These are phyloP conservation scores for Gossypium trilobum DNA, from an alignment of 441 rosid species.

Conservation along the genomic window DNA sequence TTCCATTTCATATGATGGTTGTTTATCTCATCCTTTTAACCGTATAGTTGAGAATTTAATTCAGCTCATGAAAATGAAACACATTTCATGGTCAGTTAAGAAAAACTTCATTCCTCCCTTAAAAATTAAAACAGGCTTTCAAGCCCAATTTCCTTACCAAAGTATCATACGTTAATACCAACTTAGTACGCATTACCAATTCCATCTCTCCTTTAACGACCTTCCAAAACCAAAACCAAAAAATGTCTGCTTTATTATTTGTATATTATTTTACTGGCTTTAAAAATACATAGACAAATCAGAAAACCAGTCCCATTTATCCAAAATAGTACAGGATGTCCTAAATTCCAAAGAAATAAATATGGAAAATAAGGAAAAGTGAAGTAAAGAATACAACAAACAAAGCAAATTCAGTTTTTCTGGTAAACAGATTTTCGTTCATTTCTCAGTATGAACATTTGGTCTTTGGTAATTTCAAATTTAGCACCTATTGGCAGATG, in stretches of 20 bases:
- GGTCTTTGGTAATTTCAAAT: conserved; percentile 43
- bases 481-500: conserved; percentile 87
- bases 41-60: too few relatives aligned
- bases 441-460: not conserved
- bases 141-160: too few relatives aligned
- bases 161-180: not conserved
- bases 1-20: too few relatives aligned
- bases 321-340: too few relatives aligned
- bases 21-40: too few relatives aligned
- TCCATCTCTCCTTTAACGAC: not conserved
- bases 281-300: not conserved
- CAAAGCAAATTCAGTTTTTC: not conserved
- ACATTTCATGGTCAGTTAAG: too few relatives aligned
- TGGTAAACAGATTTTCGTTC: not conserved
- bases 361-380: not conserved
- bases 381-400: not conserved
- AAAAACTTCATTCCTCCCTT: not conserved
- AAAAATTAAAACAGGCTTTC: not conserved
- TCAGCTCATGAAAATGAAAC: too few relatives aligned
- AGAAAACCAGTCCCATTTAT: not conserved
- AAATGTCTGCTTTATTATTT: not conserved
- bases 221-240: not conserved
- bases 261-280: not conserved
- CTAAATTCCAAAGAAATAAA: not conserved
- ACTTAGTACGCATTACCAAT: not conserved